Evolutionary conservation across 305 asterid genomes (phyloP).

Genomic region (Striga hermonthica): DNA sequence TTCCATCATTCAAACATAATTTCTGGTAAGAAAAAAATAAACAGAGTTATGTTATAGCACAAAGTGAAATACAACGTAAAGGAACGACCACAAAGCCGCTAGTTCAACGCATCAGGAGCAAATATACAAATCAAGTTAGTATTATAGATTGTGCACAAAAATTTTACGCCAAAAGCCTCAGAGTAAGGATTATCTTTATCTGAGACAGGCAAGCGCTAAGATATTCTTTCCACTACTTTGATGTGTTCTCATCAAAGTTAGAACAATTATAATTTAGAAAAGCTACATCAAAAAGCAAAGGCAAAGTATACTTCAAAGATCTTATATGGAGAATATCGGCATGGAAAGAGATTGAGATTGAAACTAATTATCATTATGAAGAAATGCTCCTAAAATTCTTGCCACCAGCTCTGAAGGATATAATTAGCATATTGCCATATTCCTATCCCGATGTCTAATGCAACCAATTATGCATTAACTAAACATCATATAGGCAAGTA

Average conservation of each 20-base stretch:
- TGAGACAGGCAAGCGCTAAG: background rate
- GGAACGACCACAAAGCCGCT: background rate
- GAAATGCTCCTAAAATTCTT: too few species aligned
- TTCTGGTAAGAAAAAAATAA: conserved; percentile 23
- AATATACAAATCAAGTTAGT: background rate
- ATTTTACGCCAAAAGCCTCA: conserved; percentile 1
- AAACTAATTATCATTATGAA: background rate
- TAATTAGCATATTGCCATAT: too few species aligned
- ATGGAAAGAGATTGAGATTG: background rate
- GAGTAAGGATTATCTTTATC: background rate
- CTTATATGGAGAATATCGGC: background rate
- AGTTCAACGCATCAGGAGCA: background rate
- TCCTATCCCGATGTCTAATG: too few species aligned
- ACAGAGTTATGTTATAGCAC: conserved; percentile 5
- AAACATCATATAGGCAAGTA: conserved; percentile 12
- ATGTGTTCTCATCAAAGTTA: too few species aligned
- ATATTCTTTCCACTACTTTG: too few species aligned
- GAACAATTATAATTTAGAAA: background rate
- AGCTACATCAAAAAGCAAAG: background rate
- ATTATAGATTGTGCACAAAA: background rate
- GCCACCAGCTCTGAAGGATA: too few species aligned
- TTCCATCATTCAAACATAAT: conserved; percentile 30
- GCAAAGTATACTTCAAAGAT: background rate
- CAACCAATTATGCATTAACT: background rate
- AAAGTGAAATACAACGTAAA: background rate